Evolutionary conservation across 2,329 filamentous ascomycete species (phyloP).

Genomic region (Periconia sp.): DNA sequence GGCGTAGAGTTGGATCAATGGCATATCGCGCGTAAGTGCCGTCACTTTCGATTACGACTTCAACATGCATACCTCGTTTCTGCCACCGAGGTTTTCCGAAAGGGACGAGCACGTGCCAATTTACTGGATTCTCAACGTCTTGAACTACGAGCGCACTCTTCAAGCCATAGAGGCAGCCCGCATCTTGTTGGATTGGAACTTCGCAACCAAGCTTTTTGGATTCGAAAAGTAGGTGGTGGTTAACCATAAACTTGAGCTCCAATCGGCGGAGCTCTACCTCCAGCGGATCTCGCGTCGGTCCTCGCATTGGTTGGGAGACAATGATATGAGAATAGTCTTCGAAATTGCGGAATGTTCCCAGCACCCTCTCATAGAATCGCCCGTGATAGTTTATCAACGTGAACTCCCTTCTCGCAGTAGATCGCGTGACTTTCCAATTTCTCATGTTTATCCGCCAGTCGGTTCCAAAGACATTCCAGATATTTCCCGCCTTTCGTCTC

Average conservation of each 20-base stretch:
- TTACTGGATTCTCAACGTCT: slow-evolving; percentile 42
- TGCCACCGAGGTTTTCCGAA: slow-evolving; percentile 38
- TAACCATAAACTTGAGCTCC: too few species aligned
- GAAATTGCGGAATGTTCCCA: too few species aligned
- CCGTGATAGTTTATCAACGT: too few species aligned
- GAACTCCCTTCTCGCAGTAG: background rate
- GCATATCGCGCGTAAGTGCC: slow-evolving; percentile 54
- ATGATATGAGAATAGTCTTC: too few species aligned
- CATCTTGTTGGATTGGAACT: slow-evolving; percentile 60
- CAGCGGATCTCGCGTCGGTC: too few species aligned
- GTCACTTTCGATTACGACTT: slow-evolving; percentile 37
- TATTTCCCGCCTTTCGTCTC: background rate
- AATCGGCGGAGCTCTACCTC: too few species aligned
- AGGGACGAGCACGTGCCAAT: slow-evolving; percentile 58
- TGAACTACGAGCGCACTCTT: slow-evolving; percentile 60
- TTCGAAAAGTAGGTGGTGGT: too few species aligned
- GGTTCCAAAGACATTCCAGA: background rate
- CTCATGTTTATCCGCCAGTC: background rate
- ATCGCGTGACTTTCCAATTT: background rate
- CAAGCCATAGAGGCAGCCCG: slow-evolving; percentile 63
- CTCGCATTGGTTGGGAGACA: too few species aligned
- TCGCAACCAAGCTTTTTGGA: too few species aligned
- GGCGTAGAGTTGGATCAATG: slow-evolving; percentile 58
- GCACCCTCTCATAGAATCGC: too few species aligned
- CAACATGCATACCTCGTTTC: slow-evolving; percentile 3